Conservation (phyloP, 2,329 filamentous ascomycete genomes). For the Talaromyces sp. region DNA sequence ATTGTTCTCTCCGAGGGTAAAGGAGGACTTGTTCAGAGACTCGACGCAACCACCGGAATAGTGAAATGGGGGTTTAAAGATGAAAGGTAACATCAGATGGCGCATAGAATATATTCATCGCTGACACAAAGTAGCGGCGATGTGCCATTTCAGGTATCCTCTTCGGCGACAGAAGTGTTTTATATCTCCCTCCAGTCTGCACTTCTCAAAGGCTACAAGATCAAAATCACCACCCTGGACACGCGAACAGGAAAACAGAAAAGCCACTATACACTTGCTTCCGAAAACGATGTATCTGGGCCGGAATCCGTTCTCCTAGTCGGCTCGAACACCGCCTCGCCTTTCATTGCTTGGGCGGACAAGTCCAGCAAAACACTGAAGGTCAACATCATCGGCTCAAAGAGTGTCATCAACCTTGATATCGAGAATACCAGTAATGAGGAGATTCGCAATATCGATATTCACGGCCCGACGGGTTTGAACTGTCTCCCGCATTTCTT, state of each 20-base stretch:
- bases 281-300: constrained; percentile 65
- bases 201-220: constrained; percentile 64
- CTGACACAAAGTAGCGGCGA: constrained; percentile 54
- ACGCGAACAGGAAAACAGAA: constrained; percentile 66
- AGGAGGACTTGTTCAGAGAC: constrained; percentile 60
- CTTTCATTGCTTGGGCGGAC: constrained; percentile 46
- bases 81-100: constrained; percentile 42
- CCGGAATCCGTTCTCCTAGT: constrained; percentile 41
- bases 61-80: constrained; percentile 77
- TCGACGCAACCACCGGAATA: constrained; percentile 68
- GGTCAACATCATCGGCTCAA: constrained; percentile 44
- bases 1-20: constrained; percentile 62
- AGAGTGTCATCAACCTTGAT: constrained; percentile 37
- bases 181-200: constrained; percentile 70
- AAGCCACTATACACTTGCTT: constrained; percentile 67
- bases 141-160: constrained; percentile 69
- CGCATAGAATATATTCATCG: not conserved
- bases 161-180: constrained; percentile 65
- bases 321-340: constrained; percentile 39
- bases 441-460: constrained; percentile 53
- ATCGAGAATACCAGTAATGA: constrained; percentile 41
- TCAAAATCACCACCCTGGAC: constrained; percentile 73
- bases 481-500: constrained; percentile 78
- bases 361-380: constrained; percentile 43
- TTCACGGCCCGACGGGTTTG: constrained; percentile 70